These are phyloP conservation scores for Bonnemaisonia californica DNA, from an alignment of 31 red algal species.

Conservation along the genomic window DNA sequence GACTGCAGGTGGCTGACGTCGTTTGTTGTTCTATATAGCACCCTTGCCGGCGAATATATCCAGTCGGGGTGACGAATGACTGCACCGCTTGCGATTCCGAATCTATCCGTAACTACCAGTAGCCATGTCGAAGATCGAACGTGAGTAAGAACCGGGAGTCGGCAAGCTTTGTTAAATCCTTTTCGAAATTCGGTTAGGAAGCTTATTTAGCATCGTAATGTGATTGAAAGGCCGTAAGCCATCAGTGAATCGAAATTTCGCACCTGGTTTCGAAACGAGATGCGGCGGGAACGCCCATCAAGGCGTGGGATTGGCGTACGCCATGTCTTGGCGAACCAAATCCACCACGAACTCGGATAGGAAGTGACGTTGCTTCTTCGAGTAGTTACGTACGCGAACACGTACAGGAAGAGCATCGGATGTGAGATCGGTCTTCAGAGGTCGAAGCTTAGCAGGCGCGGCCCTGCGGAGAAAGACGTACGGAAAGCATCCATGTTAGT, in stretches of 20 bases:
- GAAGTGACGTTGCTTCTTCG: conserved; percentile 5
- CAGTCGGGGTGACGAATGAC: too few relatives aligned
- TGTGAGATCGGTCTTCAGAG: too few relatives aligned
- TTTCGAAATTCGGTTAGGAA: conserved; percentile 17
- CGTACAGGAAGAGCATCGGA: conserved; percentile 25
- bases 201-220: conserved; percentile 24
- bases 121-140: conserved; percentile 40
- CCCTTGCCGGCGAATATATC: too few relatives aligned
- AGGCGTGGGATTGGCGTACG: conserved; percentile 33
- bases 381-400: conserved; percentile 38
- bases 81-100: too few relatives aligned
- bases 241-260: conserved; percentile 28
- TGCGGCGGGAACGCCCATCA: conserved; percentile 21
- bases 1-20: too few relatives aligned
- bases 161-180: conserved; percentile 30
- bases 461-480: too few relatives aligned
- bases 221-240: conserved; percentile 29
- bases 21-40: too few relatives aligned
- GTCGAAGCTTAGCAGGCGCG: not conserved
- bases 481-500: conserved; percentile 34
- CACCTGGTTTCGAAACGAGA: conserved; percentile 27
- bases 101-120: too few relatives aligned
- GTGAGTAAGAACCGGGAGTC: conserved; percentile 30
- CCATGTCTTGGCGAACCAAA: conserved; percentile 1
- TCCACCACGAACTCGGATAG: conserved; percentile 16